Evolutionary conservation across 192 early-diverging fungal species (phyloP).

Genomic region (Podila epicladia): DNA sequence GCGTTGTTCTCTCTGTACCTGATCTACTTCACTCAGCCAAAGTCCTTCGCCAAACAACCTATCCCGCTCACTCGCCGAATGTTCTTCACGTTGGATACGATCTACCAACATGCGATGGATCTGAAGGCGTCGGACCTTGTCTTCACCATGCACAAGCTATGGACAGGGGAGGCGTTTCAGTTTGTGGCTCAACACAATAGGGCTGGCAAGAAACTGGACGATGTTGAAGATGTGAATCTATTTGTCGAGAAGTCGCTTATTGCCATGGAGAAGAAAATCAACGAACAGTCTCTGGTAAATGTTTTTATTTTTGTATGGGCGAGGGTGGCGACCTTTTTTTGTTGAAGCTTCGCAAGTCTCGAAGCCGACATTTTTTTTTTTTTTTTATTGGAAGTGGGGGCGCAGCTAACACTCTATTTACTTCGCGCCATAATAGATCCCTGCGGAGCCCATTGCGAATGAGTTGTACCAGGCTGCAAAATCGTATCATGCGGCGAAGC

Average conservation of each 20-base stretch:
- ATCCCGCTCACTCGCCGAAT: conserved; percentile 12
- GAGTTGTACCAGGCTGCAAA: background rate
- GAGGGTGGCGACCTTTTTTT: too few species aligned
- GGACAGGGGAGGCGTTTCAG: conserved; percentile 4
- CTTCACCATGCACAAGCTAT: conserved; percentile 17
- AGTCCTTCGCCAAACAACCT: background rate
- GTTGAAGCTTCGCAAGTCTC: too few species aligned
- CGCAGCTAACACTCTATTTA: background rate
- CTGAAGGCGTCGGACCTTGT: conserved; percentile 11
- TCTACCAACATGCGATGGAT: conserved; percentile 18
- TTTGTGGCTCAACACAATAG: conserved; percentile 11
- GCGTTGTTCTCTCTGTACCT: conserved; percentile 17
- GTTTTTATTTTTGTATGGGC: background rate
- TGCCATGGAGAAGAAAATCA: conserved; percentile 16
- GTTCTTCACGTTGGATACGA: conserved; percentile 1
- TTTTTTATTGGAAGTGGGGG: too few species aligned
- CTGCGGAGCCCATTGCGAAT: conserved; percentile 1
- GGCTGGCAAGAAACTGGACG: background rate
- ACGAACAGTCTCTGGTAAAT: conserved; percentile 7
- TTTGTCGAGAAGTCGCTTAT: conserved; percentile 1
- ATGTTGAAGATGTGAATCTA: background rate
- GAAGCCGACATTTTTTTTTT: too few species aligned
- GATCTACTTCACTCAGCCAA: conserved; percentile 28
- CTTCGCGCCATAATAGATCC: conserved; percentile 6
- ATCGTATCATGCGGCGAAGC: conserved; percentile 20